Base-by-base conservation (phyloP, 1,284 basidiomycete species). In the Malassezia dermatis region DNA sequence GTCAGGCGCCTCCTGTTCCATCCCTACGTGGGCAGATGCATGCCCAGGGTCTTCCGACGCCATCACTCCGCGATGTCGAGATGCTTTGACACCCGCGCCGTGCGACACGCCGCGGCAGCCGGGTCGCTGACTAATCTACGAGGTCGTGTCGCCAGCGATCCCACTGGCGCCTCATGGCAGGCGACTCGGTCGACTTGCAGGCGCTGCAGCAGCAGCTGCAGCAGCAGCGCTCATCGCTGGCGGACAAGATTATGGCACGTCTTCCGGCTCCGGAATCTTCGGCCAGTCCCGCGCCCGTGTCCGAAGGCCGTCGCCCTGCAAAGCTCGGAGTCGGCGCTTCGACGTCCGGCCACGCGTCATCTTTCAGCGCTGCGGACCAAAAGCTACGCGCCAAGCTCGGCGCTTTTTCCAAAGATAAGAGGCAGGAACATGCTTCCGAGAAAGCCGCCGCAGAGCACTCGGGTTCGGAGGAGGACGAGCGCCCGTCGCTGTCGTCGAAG, bases 171-270 rank as follows among this genome's bases (percentile, higher is more conserved):
- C 30, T 31, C 19, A 39, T 39, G 37, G 37, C 30, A 19, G 26
- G 23, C 23, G 51, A 57, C 15, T 24, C 50, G 8, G 53, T 66
- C 32, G 69, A 71, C 39, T 48, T 70, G 26, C 50, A 57, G 11
- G 63, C 59, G 48, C 59, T 71, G 15, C 67, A 68, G 58, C 64
- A 63, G 23, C 64, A 70, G 61, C 57, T 72, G 41, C 63, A 67
- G 51, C 59, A 63, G 41, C 58, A 65, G 27, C 64, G 67, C 23
- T 61, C 66, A 1, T 59, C 58, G 17, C 55, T 72, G 23, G 64
- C 68, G 8, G 64, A 69, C 19, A 58, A 62, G 39, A 72, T 72
- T 34, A 50, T 70, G 3, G 55, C 62, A 45, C 62, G 63, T 37
- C 56, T 69, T 10, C 63, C 65, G 3, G 41, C 39, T 8, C 37